These are phyloP conservation scores for Candida caryicola DNA, from an alignment of 805 yeast genomes.

Conservation along the genomic window DNA sequence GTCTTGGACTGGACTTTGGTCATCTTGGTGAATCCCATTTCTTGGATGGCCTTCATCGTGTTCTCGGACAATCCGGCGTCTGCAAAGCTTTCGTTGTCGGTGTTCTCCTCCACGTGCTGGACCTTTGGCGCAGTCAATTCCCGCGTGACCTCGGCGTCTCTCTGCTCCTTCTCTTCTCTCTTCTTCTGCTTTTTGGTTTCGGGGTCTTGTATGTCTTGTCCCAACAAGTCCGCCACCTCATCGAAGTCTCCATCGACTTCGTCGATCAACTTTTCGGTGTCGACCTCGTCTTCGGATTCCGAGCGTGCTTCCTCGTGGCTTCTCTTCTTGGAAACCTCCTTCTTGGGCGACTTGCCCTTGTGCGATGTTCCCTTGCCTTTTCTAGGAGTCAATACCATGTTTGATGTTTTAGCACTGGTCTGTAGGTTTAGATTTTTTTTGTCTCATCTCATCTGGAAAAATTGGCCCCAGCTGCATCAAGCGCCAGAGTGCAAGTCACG, in stretches of 20 bases:
- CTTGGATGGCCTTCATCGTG: conserved; percentile 74
- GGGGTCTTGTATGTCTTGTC: conserved; percentile 41
- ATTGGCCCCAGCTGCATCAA: no score
- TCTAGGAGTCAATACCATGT: conserved; percentile 10
- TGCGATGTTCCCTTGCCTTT: conserved; percentile 4
- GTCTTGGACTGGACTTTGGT: conserved; percentile 94
- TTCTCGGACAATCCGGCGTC: conserved; percentile 68
- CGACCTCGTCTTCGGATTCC: conserved; percentile 29
- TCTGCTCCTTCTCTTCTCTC: conserved; percentile 16
- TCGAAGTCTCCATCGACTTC: conserved; percentile 56
- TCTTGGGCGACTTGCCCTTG: conserved; percentile 5
- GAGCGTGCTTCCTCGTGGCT: conserved; percentile 5
- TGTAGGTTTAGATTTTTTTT: conserved; percentile 3
- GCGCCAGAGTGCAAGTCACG: no score
- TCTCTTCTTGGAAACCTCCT: conserved; percentile 28
- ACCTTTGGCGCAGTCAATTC: conserved; percentile 32
- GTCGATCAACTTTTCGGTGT: conserved; percentile 46
- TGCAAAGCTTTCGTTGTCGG: conserved; percentile 33
- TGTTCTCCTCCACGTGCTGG: conserved; percentile 23
- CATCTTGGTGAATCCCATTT: conserved; percentile 90
- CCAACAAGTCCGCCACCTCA: conserved; percentile 55
- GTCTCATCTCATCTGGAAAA: conserved; percentile 11
- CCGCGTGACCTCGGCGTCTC: conserved; percentile 17
- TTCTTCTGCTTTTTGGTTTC: conserved; percentile 29
- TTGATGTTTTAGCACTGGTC: conserved; percentile 1